These are phyloP conservation scores for Moniliophthora roreri DNA, from an alignment of 1,284 basidiomycete species.

Conservation along the genomic window DNA sequence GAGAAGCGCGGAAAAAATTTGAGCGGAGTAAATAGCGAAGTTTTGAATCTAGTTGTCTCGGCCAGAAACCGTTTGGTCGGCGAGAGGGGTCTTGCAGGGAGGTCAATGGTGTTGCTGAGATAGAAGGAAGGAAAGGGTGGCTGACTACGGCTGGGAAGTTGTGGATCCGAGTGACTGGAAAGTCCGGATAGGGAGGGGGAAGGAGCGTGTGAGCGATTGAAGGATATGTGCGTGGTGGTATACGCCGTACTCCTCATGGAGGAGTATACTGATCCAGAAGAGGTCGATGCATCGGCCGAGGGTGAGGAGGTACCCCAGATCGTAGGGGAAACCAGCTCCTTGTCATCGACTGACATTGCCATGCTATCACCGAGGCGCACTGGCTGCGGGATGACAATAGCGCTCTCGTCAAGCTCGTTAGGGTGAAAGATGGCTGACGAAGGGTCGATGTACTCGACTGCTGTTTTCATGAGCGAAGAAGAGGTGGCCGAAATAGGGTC, in stretches of 20 bases:
- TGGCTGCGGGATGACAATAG: conserved; percentile 40
- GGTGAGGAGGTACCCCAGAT: conserved; percentile 36
- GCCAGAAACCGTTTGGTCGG: conserved; percentile 24
- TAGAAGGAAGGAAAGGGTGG: conserved; percentile 33
- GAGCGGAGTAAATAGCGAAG: conserved; percentile 37
- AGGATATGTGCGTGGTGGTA: conserved; percentile 28
- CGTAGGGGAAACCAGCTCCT: conserved; percentile 46
- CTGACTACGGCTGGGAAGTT: conserved; percentile 37
- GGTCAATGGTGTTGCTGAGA: conserved; percentile 31
- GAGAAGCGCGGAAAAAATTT: conserved; percentile 48
- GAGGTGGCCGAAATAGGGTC: conserved; percentile 53
- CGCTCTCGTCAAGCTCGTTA: conserved; percentile 31
- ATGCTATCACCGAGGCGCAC: conserved; percentile 26
- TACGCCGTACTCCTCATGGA: conserved; percentile 31
- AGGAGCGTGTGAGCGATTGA: conserved; percentile 34
- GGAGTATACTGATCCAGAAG: conserved; percentile 38
- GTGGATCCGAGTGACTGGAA: conserved; percentile 22
- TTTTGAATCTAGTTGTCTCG: conserved; percentile 30
- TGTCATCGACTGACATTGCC: conserved; percentile 36
- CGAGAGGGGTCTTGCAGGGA: conserved; percentile 18
- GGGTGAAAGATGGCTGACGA: conserved; percentile 26
- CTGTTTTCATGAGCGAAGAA: conserved; percentile 71
- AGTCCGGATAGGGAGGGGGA: conserved; percentile 37
- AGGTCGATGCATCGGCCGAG: too few relatives aligned
- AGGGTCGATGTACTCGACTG: conserved; percentile 50